These are phyloP conservation scores for Gillenia trifoliata DNA, from an alignment of 306 rosid species.

Conservation along the genomic window DNA sequence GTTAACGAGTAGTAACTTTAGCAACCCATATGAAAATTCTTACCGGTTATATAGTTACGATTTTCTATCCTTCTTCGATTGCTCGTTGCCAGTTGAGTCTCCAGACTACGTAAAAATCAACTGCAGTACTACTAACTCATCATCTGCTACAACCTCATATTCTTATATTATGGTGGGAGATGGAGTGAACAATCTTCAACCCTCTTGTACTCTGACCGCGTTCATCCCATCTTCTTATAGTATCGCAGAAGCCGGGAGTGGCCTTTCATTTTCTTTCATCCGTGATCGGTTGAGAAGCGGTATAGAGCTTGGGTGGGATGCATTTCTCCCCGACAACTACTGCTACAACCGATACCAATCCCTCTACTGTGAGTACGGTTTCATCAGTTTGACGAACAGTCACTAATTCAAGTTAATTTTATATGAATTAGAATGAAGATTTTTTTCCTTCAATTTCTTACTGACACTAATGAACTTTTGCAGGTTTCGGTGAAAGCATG, in stretches of 20 bases:
- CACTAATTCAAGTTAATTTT: neutral
- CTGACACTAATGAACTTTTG: neutral
- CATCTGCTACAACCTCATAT: neutral
- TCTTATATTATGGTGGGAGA: neutral
- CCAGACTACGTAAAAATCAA: neutral
- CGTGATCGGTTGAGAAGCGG: neutral
- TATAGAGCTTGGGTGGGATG: accelerated
- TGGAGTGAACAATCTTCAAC: neutral
- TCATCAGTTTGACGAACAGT: neutral
- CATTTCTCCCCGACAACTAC: accelerated
- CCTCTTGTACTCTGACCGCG: neutral
- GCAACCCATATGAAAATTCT: neutral
- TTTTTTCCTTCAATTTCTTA: neutral
- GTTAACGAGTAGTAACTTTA: neutral
- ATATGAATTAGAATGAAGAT: neutral
- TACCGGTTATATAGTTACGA: too few species aligned
- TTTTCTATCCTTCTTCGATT: slow-evolving; percentile 4
- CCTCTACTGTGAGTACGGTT: neutral
- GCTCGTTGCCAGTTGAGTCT: neutral
- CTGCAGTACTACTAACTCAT: slow-evolving; percentile 2
- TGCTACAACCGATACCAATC: neutral
- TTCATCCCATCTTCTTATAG: accelerated
- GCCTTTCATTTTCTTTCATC: neutral
- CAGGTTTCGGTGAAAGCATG: neutral
- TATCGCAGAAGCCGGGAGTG: neutral